These are phyloP conservation scores for Cyclotella atomus DNA, from an alignment of 108 stramenopile species.

Conservation along the genomic window DNA sequence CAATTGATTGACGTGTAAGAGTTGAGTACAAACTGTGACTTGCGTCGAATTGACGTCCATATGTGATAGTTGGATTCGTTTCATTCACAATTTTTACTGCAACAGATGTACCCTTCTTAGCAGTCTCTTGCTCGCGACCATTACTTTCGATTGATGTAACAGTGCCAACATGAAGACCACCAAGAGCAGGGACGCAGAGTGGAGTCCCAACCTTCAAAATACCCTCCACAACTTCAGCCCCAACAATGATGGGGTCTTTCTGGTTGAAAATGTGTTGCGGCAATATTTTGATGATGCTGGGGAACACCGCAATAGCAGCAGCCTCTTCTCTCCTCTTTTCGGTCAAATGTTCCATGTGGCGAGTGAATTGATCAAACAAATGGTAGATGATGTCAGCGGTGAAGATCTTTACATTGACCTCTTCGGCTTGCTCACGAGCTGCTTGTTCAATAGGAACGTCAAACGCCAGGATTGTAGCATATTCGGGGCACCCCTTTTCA, in stretches of 20 bases:
- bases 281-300: conserved; percentile 92
- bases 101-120: conserved; percentile 88
- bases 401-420: conserved; percentile 94
- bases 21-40: conserved; percentile 91
- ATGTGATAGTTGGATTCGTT: conserved; percentile 94
- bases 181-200: conserved; percentile 92
- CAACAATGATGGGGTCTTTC: conserved; percentile 98
- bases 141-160: conserved; percentile 97
- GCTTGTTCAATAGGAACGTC: conserved; percentile 96
- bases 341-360: conserved; percentile 87
- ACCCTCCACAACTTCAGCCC: conserved; percentile 95
- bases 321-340: conserved; percentile 87
- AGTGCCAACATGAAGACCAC: conserved; percentile 90
- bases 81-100: conserved; percentile 96
- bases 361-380: conserved; percentile 96
- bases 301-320: conserved; percentile 87
- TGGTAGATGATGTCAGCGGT: conserved; percentile 99
- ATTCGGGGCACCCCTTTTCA: conserved; percentile 95
- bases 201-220: conserved; percentile 98
- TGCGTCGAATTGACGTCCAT: conserved; percentile 97
- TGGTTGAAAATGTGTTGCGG: conserved; percentile 98
- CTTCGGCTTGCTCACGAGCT: conserved; percentile 91
- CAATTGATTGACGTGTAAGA: conserved; percentile 94
- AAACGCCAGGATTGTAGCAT: conserved; percentile 97
- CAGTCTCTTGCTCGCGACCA: conserved; percentile 90